Percentiles rank a stretch among this genome's conserved stretches.
Evolutionary conservation across 202 grass and related monocot species (phyloP).

Genomic region (Musa balbisiana): DNA sequence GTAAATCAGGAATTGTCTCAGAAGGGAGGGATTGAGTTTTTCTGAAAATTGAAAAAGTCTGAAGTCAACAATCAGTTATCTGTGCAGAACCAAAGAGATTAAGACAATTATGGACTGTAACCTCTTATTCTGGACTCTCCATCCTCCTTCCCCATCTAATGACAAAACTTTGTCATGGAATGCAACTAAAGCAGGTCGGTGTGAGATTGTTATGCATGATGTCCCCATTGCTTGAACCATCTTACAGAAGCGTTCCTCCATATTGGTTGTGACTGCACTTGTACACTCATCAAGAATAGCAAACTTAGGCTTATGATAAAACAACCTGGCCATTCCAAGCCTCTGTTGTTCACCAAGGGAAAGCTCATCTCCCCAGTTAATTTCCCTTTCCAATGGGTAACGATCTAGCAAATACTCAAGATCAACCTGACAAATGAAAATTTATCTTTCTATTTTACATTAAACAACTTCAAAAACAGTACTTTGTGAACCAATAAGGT

Average conservation of each 20-base stretch:
- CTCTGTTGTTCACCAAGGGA: constrained; percentile 98
- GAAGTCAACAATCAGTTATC: constrained; percentile 15
- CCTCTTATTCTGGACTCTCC: constrained; percentile 87
- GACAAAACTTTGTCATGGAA: constrained; percentile 98
- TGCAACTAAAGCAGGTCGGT: constrained; percentile 91
- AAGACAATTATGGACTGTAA: constrained; percentile 27
- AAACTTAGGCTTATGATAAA: constrained; percentile 96
- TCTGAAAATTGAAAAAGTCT: constrained; percentile 30
- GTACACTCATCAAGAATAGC: constrained; percentile 99
- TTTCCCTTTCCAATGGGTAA: constrained; percentile 85
- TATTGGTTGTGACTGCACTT: constrained; percentile 92
- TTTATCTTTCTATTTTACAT: background rate
- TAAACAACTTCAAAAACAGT: background rate
- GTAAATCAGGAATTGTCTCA: constrained; percentile 43
- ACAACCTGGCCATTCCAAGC: constrained; percentile 97
- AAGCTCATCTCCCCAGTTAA: constrained; percentile 98
- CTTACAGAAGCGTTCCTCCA: constrained; percentile 96
- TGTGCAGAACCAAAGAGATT: constrained; percentile 15
- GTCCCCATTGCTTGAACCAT: constrained; percentile 95
- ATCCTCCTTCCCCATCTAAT: constrained; percentile 90
- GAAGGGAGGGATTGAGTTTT: constrained; percentile 48
- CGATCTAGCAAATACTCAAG: constrained; percentile 92
- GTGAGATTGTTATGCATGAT: constrained; percentile 98
- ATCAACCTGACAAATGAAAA: constrained; percentile 59
- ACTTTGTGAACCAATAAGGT: background rate